phyloP scores from a whole-genome alignment of 352 stramenopile species.

The Pythium biforme region DNA sequence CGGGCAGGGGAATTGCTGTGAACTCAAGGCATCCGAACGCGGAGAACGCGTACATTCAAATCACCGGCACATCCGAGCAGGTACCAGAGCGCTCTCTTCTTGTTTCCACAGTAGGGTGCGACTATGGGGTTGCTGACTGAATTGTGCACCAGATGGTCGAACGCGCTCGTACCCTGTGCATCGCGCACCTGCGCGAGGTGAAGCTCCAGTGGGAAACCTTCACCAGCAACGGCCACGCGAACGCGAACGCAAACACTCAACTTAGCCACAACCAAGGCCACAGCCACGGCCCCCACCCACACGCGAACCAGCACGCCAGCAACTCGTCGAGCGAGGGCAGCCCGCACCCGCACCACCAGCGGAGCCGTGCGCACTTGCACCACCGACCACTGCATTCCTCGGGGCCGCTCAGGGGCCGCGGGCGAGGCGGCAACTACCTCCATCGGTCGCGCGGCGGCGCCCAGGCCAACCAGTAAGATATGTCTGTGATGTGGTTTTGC shows the following conservation, averaged over 20 bases:
- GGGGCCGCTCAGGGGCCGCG: constrained; percentile 2
- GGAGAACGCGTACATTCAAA: constrained; percentile 48
- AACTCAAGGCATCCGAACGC: constrained; percentile 26
- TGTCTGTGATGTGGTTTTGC: not conserved
- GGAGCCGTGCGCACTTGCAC: constrained; percentile 17
- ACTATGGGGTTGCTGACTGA: not conserved
- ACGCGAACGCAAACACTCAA: not conserved
- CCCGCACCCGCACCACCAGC: constrained; percentile 8
- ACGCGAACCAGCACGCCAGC: not conserved
- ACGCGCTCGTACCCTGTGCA: constrained; percentile 28
- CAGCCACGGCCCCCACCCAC: not conserved
- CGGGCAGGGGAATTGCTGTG: constrained; percentile 35
- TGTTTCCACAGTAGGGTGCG: not conserved
- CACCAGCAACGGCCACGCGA: constrained; percentile 8
- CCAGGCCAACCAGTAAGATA: constrained; percentile 10
- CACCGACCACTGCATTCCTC: constrained; percentile 18
- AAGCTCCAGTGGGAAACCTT: constrained; percentile 62
- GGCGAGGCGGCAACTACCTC: constrained; percentile 17
- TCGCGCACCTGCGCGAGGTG: constrained; percentile 46
- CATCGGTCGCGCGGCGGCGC: constrained; percentile 12
- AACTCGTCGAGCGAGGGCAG: constrained; percentile 13
- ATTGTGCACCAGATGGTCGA: constrained; percentile 40
- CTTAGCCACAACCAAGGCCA: not conserved
- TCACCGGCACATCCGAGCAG: constrained; percentile 50
- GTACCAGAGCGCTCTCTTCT: constrained; percentile 16